phyloP scores from a whole-genome alignment of 257 asterid genomes.

The Petunia axillaris region DNA sequence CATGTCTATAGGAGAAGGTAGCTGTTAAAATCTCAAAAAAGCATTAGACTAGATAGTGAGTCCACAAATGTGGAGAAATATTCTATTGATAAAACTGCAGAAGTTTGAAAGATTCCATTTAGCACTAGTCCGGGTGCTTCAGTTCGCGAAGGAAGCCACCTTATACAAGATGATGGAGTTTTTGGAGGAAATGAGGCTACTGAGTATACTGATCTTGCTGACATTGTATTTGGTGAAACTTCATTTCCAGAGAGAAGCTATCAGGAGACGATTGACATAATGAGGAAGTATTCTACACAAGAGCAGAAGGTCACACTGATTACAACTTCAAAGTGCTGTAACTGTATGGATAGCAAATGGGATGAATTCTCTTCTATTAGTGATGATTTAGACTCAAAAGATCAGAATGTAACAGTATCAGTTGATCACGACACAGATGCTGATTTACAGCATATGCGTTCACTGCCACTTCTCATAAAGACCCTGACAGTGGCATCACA shows the following conservation, averaged over 20 bases:
- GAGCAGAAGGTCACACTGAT: conserved; percentile 37
- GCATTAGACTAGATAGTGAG: not conserved
- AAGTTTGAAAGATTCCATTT: conserved; percentile 27
- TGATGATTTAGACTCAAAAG: conserved; percentile 25
- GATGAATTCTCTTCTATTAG: conserved; percentile 21
- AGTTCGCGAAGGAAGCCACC: conserved; percentile 33
- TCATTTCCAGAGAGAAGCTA: conserved; percentile 62
- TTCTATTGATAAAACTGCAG: conserved; percentile 5
- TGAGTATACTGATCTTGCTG: conserved; percentile 34
- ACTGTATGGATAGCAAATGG: conserved; percentile 42
- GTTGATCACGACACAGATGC: not conserved
- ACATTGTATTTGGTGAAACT: conserved; percentile 54
- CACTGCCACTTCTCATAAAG: conserved; percentile 9
- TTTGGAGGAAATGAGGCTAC: conserved; percentile 25
- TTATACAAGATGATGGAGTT: conserved; percentile 16
- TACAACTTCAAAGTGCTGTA: conserved; percentile 31
- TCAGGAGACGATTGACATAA: conserved; percentile 38
- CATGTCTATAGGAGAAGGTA: not conserved
- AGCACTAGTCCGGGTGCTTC: conserved; percentile 28
- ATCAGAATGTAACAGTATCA: conserved; percentile 24
- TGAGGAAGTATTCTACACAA: conserved; percentile 37
- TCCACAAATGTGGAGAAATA: not conserved
- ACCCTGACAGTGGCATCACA: conserved; percentile 26
- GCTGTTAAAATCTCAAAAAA: not conserved
- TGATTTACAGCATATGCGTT: not conserved